Percentiles rank a stretch among this genome's conserved stretches.
Conservation (phyloP, 164 flowering plant genomes). For the Stephania yunnanensis region DNA sequence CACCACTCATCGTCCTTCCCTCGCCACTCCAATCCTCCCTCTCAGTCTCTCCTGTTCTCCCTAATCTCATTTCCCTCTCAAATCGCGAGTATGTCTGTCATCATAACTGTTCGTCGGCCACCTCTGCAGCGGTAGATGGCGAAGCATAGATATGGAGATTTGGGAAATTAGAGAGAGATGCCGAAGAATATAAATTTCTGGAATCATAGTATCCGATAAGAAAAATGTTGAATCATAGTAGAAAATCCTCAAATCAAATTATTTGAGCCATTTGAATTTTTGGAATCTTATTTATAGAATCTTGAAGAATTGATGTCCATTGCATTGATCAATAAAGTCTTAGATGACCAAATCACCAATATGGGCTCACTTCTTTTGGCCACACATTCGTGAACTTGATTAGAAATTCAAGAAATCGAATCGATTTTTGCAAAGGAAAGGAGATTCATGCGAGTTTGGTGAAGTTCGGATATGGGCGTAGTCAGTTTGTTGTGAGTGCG, state of each 20-base stretch:
- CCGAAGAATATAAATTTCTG: too few species aligned
- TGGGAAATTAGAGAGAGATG: too few species aligned
- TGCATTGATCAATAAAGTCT: constrained; percentile 22
- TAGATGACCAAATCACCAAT: neutral
- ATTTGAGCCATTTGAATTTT: neutral
- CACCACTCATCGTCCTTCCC: constrained; percentile 7
- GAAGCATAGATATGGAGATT: too few species aligned
- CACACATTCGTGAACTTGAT: constrained; percentile 24
- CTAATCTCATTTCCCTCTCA: constrained; percentile 4
- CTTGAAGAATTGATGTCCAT: neutral
- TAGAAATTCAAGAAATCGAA: constrained; percentile 8
- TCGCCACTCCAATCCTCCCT: neutral
- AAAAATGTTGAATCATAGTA: too few species aligned
- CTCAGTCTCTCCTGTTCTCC: constrained; percentile 7
- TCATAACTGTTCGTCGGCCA: constrained; percentile 18
- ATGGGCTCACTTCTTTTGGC: constrained; percentile 13
- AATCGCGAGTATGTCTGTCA: constrained; percentile 9
- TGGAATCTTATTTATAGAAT: neutral
- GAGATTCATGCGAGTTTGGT: constrained; percentile 21
- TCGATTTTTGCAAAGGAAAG: constrained; percentile 11
- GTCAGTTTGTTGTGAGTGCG: constrained; percentile 20
- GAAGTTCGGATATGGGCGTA: constrained; percentile 19
- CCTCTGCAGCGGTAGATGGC: constrained; percentile 8
- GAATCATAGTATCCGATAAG: too few species aligned
- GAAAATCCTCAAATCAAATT: neutral